Conservation (phyloP, 768 basidiomycete species). For the Hemileccinum impolitum region DNA sequence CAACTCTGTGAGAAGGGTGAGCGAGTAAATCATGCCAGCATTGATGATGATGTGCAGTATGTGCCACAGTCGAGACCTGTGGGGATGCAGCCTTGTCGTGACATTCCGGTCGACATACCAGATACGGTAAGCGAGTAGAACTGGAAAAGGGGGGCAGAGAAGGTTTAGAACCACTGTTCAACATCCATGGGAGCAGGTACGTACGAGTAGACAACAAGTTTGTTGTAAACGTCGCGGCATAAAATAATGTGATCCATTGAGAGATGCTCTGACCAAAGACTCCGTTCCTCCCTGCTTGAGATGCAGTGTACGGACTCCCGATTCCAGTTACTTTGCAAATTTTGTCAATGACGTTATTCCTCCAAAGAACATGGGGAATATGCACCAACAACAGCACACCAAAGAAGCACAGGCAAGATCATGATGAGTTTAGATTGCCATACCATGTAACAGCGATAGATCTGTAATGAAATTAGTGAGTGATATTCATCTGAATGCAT, state of each 20-base stretch:
- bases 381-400: conserved; percentile 23
- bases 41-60: conserved; percentile 31
- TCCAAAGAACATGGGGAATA: background rate
- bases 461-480: background rate
- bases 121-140: conserved; percentile 25
- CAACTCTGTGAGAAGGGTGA: conserved; percentile 31
- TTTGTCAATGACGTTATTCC: background rate
- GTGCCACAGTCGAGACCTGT: background rate
- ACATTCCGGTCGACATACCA: conserved; percentile 22
- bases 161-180: background rate
- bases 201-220: conserved; percentile 30
- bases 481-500: background rate
- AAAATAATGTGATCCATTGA: conserved; percentile 33
- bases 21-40: conserved; percentile 34
- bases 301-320: conserved; percentile 13
- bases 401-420: conserved; percentile 22
- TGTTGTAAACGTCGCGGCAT: conserved; percentile 27
- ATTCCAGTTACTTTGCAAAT: conserved; percentile 11
- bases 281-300: background rate
- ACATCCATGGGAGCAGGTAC: background rate
- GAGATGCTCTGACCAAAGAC: conserved; percentile 25
- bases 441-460: conserved; percentile 23
- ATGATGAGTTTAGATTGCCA: conserved; percentile 25
- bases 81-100: conserved; percentile 6
- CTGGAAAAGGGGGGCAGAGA: conserved; percentile 3